Base-by-base conservation (phyloP, 441 rosid species). In the Populus hybrid region DNA sequence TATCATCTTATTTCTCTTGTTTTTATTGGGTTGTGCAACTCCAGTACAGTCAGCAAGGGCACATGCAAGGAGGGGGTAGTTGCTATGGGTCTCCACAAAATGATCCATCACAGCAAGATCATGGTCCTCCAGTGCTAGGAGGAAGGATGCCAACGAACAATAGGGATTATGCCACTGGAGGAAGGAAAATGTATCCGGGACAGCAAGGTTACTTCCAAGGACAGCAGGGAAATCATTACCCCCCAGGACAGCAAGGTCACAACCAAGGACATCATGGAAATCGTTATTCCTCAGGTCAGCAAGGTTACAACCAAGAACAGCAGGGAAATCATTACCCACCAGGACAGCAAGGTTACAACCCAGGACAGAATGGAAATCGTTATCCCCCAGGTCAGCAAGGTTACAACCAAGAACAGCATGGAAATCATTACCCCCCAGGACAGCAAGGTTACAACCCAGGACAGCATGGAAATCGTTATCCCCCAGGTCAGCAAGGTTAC, bases 41-140 rank as follows among this genome's bases (percentile, higher is more conserved):
- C 40, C 81, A 73, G 28, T 63, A 70, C 42, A 63, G 68, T 50
- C 73, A 69, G 21, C 66, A 40, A 53, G 72, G 40, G 12, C 6
- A 73, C 28, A 23, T n/a, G 12, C 77, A 38, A 66, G 88, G 50
- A 10, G 50, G 50, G 10, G 50, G 50, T 11, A 11, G 1, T 3
- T 40, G 14, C 50, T 12, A 40, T 5, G 50, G 16, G 50, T 40
- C 50, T 10, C 12, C 21, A 7, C 50, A 40, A 10, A 40, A 40
- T 40, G 14, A 14, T 40, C 4, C 50, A 11, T 12, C 50, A 40
- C 50, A 40, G 50, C 50, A 40, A 78, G 83, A 81, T 79, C 76
- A 84, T 71, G 79, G 84, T 9, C 85, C 87, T 64, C 89, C 65
- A 28, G 83, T 74, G 76, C 80, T 74, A 70, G 79, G 81, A 57